Evolutionary conservation across 148 eudicot genomes (phyloP), one percentile per base, ranked within the genome.

Genomic region (Arbutus unedo): DNA sequence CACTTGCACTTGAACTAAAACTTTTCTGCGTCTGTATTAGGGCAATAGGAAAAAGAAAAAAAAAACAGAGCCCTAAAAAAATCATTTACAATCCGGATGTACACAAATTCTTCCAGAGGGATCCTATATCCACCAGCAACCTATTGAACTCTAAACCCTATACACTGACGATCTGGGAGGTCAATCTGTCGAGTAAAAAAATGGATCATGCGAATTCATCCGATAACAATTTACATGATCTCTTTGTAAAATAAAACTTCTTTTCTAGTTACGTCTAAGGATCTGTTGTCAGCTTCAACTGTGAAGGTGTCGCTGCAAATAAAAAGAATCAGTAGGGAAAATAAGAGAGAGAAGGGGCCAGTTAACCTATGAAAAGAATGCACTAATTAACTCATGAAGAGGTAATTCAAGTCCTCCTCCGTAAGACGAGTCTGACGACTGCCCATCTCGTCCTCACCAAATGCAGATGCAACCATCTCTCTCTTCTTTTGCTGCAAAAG

Each of bases 401-500:
- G 88, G 87, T 93, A 97, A 59, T 88, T 89, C 88, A 97, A 84
- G 79, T 97, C 99, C 23, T 94, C 98, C 19, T 89, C 97, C 14
- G 99, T 93, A 75, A 97, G 93, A 51, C 98, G 93, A 81, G 93
- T 90, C 81, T 91, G 95, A 74, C 90, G 83, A 76, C 91, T 87
- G 19, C 96, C 95, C 31, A 87, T 83, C 83, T 90, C 93, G 68
- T 97, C 98, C 89, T 94, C 99, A 64, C 99, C 99, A 25, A 97
- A 97, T 6, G 98, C 98, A 60, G 99, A 97, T 41, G 99, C 91
- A 76, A 97, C 99, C 93, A 97, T 89, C 84, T 90, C 90, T 86
- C 99, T 92, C 90, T 97, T 97, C 87, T 89, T 94, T 91, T 91
- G 91, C 99, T 96, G 96, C 89, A 93, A 79, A 60, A 78, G 38